Evolutionary conservation across 495 filamentous ascomycete genomes (phyloP).

Genomic region (Thermochaetoides thermophila): DNA sequence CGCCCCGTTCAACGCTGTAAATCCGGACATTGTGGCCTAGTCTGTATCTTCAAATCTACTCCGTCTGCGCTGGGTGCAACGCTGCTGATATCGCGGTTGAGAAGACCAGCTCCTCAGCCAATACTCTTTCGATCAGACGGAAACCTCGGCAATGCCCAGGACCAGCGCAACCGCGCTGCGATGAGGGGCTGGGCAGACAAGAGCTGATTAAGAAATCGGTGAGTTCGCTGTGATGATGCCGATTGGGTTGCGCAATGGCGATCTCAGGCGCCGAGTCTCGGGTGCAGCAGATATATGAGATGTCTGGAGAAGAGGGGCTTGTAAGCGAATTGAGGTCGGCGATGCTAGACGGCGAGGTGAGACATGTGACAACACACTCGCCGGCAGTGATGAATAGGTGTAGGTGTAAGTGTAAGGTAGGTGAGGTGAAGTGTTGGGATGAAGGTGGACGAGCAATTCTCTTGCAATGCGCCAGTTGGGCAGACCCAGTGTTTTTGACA

Average conservation of each 20-base stretch:
- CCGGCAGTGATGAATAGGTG: too few species aligned
- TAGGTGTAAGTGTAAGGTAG: too few species aligned
- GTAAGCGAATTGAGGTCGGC: too few species aligned
- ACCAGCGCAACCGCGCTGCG: slow-evolving; percentile 2
- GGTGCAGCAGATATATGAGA: slow-evolving; percentile 13
- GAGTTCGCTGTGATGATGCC: slow-evolving; percentile 1
- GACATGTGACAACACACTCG: too few species aligned
- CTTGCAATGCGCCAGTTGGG: too few species aligned
- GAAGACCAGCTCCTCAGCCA: too few species aligned
- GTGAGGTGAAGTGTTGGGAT: too few species aligned
- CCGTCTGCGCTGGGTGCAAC: background rate
- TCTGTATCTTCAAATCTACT: background rate
- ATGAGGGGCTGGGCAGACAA: background rate
- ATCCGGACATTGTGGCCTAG: slow-evolving; percentile 23
- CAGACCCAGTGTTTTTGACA: too few species aligned
- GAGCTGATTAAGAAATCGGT: background rate
- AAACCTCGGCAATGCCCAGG: background rate
- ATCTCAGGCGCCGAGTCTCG: slow-evolving; percentile 3
- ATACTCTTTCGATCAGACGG: background rate
- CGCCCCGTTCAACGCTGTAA: slow-evolving; percentile 34
- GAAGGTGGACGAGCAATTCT: too few species aligned
- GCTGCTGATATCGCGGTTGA: background rate
- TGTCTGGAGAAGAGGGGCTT: slow-evolving; percentile 5
- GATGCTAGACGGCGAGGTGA: too few species aligned
- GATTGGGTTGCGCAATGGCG: slow-evolving; percentile 1